Percentiles rank a stretch among this genome's conserved stretches.
These are phyloP conservation scores for Porcisia hertigi DNA, from an alignment of 208 protist genomes.

Conservation along the genomic window DNA sequence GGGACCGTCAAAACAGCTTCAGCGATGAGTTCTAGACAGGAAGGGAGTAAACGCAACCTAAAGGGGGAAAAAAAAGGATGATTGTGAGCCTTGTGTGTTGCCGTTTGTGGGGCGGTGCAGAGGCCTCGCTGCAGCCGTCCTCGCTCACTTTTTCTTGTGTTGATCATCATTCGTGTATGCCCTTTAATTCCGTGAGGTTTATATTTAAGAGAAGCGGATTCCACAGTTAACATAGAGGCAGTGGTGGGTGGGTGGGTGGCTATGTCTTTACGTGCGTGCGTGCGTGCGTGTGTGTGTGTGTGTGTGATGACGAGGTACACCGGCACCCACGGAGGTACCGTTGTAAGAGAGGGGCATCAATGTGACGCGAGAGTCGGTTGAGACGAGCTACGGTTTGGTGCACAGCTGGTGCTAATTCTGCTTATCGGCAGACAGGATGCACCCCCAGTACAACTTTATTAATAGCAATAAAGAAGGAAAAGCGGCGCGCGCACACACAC, in stretches of 20 bases:
- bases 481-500: neutral
- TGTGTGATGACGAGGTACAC: neutral
- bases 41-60: neutral
- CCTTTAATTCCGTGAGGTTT: neutral
- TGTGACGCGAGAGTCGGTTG: neutral
- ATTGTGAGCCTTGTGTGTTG: neutral
- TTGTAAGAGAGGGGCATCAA: neutral
- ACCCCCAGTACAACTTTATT: neutral
- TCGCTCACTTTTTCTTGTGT: neutral
- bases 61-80: neutral
- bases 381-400: neutral
- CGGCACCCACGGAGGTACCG: neutral
- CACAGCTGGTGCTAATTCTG: neutral
- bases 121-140: neutral
- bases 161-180: neutral
- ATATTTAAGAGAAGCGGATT: neutral
- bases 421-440: neutral
- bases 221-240: neutral
- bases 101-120: neutral
- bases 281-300: neutral
- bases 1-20: slow-evolving; percentile 59
- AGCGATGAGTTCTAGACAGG: slow-evolving; percentile 76
- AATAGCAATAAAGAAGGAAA: neutral
- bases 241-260: neutral
- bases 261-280: neutral